Evolutionary conservation across 176 grass and related monocot species (phyloP), one percentile per base, ranked within the genome.

Genomic region (Bothriochloa decipiens): DNA sequence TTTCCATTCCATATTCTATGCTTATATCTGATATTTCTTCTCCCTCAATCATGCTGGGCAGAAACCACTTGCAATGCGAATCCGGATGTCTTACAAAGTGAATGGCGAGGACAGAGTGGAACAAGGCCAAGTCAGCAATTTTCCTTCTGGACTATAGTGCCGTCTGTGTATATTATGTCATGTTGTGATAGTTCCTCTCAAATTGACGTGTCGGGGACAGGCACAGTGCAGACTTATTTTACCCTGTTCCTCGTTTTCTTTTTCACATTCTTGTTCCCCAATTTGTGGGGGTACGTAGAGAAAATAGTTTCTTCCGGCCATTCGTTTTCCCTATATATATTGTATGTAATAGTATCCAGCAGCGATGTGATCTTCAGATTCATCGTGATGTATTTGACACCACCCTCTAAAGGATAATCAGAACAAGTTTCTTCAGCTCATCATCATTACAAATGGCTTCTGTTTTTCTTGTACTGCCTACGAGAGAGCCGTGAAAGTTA

Each of bases 91-190:
- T 4, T 98, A 98, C 78, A 95, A 93, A 87, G 87, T 93, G 46
- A 93, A 95, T 39, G 83, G 90, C n/a, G 82, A 98, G 78, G 96
- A 98, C 65, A 93, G 89, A 53, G 18, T 93, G 80, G 96, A 98
- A 75, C 96, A 98, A 90, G 96, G 93, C 3, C 96, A 95, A 88
- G 86, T 98, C 83, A 95, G 68, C 85, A 95, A 95, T 87, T 98
- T 98, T 40, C 96, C 96, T 61, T 41, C 79, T 36, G 96, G 92
- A 26, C 77, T 98, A 76, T 98, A 92, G 74, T 87, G 60, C 35
- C 23, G 83, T 79, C 67, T 20, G 25, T 70, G 71, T 79, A 62
- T 85, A 81, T 20, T 75, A 76, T 80, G 37, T 74, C 77, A 78
- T 87, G 78, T 66, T 84, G 83, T 80, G 36, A 57, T 85, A 86